phyloP scores from a whole-genome alignment of 2,329 filamentous ascomycete genomes.

The Dryadomyces quercivorus region DNA sequence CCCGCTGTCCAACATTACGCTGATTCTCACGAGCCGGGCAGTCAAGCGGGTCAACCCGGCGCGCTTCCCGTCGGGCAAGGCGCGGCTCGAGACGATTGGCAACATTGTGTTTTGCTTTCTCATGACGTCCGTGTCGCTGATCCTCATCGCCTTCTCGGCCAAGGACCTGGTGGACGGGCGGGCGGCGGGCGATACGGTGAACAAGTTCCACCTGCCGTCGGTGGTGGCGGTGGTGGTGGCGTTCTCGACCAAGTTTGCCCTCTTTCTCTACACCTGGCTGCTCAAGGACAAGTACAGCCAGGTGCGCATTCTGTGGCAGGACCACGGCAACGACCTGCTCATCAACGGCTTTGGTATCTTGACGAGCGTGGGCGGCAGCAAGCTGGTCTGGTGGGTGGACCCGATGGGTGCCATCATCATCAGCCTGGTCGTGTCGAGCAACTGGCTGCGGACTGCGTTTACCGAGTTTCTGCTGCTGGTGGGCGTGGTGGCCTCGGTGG shows the following conservation, averaged over 20 bases:
- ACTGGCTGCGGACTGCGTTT: slow-evolving; percentile 82
- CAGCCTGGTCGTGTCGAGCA: slow-evolving; percentile 60
- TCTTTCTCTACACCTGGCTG: slow-evolving; percentile 90
- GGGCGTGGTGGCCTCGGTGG: slow-evolving; percentile 73
- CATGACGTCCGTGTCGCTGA: slow-evolving; percentile 84
- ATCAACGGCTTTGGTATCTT: slow-evolving; percentile 91
- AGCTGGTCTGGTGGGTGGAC: slow-evolving; percentile 90
- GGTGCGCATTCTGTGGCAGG: slow-evolving; percentile 86
- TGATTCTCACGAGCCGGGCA: slow-evolving; percentile 78
- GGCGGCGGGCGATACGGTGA: slow-evolving; percentile 33
- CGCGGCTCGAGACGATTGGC: slow-evolving; percentile 85
- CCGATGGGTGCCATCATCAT: slow-evolving; percentile 80
- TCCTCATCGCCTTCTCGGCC: slow-evolving; percentile 80
- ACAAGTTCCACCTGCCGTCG: slow-evolving; percentile 65
- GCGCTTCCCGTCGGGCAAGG: slow-evolving; percentile 84
- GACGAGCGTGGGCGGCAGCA: slow-evolving; percentile 81
- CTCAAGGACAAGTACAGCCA: slow-evolving; percentile 85
- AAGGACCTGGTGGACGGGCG: slow-evolving; percentile 49
- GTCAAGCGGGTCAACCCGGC: slow-evolving; percentile 76
- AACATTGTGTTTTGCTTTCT: slow-evolving; percentile 96
- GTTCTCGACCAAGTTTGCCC: slow-evolving; percentile 67
- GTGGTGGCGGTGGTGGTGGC: slow-evolving; percentile 77
- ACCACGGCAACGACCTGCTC: slow-evolving; percentile 93
- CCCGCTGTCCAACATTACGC: slow-evolving; percentile 74
- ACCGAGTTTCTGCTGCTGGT: slow-evolving; percentile 84